These are phyloP conservation scores for Monilinia aucupariae DNA, from an alignment of 2,329 filamentous ascomycete genomes.

Conservation along the genomic window DNA sequence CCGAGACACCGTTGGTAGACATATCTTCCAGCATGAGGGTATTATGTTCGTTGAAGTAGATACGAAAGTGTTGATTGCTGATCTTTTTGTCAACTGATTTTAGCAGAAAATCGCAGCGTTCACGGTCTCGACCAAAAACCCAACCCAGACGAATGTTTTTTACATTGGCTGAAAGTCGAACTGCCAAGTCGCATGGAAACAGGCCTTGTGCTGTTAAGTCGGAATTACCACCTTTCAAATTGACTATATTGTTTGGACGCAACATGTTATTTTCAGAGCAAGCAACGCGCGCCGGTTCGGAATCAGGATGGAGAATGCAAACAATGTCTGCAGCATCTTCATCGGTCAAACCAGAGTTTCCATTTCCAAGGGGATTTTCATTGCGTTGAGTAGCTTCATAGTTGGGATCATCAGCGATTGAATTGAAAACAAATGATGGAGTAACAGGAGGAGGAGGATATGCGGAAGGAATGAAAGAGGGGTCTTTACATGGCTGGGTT, in stretches of 20 bases:
- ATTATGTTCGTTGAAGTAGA: conserved; percentile 81
- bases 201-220: conserved; percentile 25
- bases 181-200: conserved; percentile 57
- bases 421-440: background rate
- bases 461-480: conserved; percentile 4
- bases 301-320: conserved; percentile 78
- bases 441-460: conserved; percentile 4
- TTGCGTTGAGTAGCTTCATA: conserved; percentile 67
- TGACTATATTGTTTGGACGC: conserved; percentile 56
- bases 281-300: conserved; percentile 65
- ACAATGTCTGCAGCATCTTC: conserved; percentile 83
- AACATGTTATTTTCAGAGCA: conserved; percentile 46
- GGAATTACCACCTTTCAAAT: conserved; percentile 41
- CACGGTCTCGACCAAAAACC: conserved; percentile 72
- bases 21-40: conserved; percentile 88
- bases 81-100: conserved; percentile 65
- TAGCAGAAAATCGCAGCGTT: conserved; percentile 66
- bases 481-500: conserved; percentile 33
- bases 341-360: conserved; percentile 76
- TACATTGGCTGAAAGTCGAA: conserved; percentile 70
- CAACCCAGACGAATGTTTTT: conserved; percentile 70
- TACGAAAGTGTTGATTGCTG: conserved; percentile 94
- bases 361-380: conserved; percentile 69
- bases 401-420: conserved; percentile 23
- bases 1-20: conserved; percentile 92